Percentiles rank a stretch among this genome's conserved stretches.
These are phyloP conservation scores for Phytophthora aleatoria DNA, from an alignment of 352 stramenopile species.

Conservation along the genomic window DNA sequence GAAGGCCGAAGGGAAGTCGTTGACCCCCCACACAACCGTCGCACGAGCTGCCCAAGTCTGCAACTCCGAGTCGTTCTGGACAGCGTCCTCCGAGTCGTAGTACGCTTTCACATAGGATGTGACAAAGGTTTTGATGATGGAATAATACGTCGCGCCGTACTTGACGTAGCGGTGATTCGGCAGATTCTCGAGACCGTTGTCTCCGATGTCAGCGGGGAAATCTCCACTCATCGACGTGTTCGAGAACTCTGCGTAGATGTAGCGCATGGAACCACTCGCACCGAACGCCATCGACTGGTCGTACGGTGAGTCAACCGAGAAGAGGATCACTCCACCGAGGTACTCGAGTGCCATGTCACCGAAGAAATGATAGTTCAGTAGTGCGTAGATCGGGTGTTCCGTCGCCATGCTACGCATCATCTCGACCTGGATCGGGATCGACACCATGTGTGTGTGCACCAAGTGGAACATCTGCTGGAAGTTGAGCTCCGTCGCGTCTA, in stretches of 20 bases:
- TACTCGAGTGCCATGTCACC: slow-evolving; percentile 41
- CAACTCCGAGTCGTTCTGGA: too few species aligned
- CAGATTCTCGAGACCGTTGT: too few species aligned
- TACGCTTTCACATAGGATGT: too few species aligned
- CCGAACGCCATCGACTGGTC: slow-evolving; percentile 42
- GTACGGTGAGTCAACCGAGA: slow-evolving; percentile 27
- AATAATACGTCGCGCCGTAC: too few species aligned
- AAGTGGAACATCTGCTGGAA: slow-evolving; percentile 36
- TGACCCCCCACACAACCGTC: too few species aligned
- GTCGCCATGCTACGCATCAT: slow-evolving; percentile 41
- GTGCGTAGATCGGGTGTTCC: slow-evolving; percentile 41
- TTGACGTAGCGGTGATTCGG: too few species aligned
- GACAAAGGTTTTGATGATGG: too few species aligned
- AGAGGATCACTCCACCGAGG: slow-evolving; percentile 20
- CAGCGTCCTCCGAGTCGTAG: too few species aligned
- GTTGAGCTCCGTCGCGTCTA: slow-evolving; percentile 40
- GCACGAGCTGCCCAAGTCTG: too few species aligned
- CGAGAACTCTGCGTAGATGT: slow-evolving; percentile 10
- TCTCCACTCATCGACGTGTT: too few species aligned
- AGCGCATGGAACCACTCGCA: slow-evolving; percentile 38
- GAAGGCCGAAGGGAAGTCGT: too few species aligned
- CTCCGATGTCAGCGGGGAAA: too few species aligned
- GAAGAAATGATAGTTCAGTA: slow-evolving; percentile 47
- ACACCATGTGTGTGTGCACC: slow-evolving; percentile 38
- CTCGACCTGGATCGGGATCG: slow-evolving; percentile 48